Percentiles rank a stretch among this genome's conserved stretches.
Conservation (phyloP, 1,139 yeast species). For the Scheffersomyces insectosa region DNA sequence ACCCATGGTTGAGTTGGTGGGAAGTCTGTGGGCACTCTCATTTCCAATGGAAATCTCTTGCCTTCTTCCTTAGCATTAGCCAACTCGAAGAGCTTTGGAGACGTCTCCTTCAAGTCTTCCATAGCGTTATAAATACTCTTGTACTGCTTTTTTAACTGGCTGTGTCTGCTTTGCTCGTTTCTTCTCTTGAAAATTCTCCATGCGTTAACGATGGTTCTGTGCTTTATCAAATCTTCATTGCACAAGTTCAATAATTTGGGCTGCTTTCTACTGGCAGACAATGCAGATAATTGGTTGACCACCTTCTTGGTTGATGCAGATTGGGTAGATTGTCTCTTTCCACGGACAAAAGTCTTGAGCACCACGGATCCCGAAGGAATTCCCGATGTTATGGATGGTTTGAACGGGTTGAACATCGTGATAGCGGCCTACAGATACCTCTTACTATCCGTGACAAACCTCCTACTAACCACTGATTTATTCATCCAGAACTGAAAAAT, state of each 20-base stretch:
- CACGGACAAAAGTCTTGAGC: slow-evolving; percentile 31
- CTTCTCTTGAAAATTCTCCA: slow-evolving; percentile 69
- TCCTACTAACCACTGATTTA: no score
- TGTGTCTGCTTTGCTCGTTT: slow-evolving; percentile 41
- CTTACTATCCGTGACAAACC: no score
- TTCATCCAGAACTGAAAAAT: no score
- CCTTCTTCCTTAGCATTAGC: slow-evolving; percentile 50
- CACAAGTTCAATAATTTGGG: slow-evolving; percentile 78
- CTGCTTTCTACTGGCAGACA: slow-evolving; percentile 84
- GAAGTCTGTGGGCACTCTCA: slow-evolving; percentile 85
- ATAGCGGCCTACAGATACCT: no score
- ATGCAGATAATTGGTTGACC: slow-evolving; percentile 76
- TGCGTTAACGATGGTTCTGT: slow-evolving; percentile 78
- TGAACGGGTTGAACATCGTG: slow-evolving; percentile 4
- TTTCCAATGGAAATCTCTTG: slow-evolving; percentile 70
- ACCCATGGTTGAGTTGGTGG: slow-evolving; percentile 91
- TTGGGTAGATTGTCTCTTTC: slow-evolving; percentile 39
- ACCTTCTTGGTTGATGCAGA: slow-evolving; percentile 65
- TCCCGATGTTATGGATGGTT: slow-evolving; percentile 1
- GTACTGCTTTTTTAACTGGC: slow-evolving; percentile 62
- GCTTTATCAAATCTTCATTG: slow-evolving; percentile 82
- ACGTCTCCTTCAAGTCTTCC: slow-evolving; percentile 58
- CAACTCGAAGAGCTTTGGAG: slow-evolving; percentile 51
- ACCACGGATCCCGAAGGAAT: slow-evolving; percentile 1
- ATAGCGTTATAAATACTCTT: slow-evolving; percentile 69